Conservation (phyloP, 179 eudicot genomes). For the Silene vulgaris region DNA sequence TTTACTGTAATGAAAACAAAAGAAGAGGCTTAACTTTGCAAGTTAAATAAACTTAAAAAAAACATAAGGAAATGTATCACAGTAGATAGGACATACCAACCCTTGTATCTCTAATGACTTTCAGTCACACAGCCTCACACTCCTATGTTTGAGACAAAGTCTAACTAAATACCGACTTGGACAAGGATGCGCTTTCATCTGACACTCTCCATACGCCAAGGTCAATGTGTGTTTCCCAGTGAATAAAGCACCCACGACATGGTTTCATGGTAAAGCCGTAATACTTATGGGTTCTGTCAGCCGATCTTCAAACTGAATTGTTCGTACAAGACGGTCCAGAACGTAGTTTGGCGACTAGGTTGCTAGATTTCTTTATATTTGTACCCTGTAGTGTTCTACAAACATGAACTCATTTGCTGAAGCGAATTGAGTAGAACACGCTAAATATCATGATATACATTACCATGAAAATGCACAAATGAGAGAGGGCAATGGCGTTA, state of each 20-base stretch:
- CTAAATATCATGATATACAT: background rate
- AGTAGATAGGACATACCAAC: background rate
- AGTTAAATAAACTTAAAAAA: background rate
- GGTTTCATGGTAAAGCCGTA: background rate
- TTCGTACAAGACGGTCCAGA: background rate
- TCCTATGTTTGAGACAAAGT: background rate
- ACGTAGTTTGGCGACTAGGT: background rate
- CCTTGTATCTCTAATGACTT: background rate
- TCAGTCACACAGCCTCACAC: background rate
- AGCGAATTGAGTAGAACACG: background rate
- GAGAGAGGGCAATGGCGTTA: background rate
- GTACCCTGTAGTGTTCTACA: background rate
- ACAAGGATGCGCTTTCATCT: background rate
- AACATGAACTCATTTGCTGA: background rate
- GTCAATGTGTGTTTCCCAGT: background rate
- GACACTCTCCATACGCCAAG: background rate
- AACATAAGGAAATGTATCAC: background rate
- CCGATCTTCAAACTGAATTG: background rate
- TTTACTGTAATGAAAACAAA: background rate
- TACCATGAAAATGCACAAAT: background rate
- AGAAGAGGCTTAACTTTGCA: background rate
- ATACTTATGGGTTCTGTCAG: background rate
- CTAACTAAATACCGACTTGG: background rate
- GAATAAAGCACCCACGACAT: background rate
- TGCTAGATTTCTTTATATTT: background rate